Evolutionary conservation across 2,329 filamentous ascomycete species (phyloP), one percentile per base, ranked within the genome.

Genomic region (Hymenoscyphus albidus): DNA sequence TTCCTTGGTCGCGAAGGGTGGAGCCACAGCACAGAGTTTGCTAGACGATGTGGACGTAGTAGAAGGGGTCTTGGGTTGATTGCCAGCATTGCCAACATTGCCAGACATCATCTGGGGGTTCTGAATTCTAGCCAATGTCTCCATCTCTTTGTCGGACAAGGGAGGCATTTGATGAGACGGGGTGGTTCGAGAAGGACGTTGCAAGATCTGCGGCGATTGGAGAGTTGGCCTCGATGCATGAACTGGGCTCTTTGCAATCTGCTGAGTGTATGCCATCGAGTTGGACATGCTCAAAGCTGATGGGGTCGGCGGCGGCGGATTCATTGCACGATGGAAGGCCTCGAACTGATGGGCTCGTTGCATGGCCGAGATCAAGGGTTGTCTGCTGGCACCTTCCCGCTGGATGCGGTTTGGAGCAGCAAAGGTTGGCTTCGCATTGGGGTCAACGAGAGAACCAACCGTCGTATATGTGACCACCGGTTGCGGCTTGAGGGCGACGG

Each of bases 341-440:
- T 72, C 70, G 27, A 70, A 62, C n/a, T 71, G 69, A 10, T 35
- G 9, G 56, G 61, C 27, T 6, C 60, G 68, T 42, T 67, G 66
- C 13, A 70, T 59, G 48, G 71, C 64, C 5, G 72, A 64, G 55
- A 73, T 65, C 56, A 74, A 59, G 31, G 72, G 68, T 31, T 71
- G 68, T 64, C 74, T 66, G 42, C 70, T 70, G 22, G 72, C 70
- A 16, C 74, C 73, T 66, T 76, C 74, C 22, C 75, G 73, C 54
- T 76, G 75, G 57, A 76, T 74, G 1, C 75, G 70, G 62, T 74
- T 73, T 3, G 75, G 75, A 31, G 75, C 71, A 38, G 71, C 64
- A 44, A 76, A 74, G 57, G 72, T 72, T 27, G 70, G 72, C 22
- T 70, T 66, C 2, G 62, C 63, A 54, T 71, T 73, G 1, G 71